These are phyloP conservation scores for Parasitella parasitica DNA, from an alignment of 371 early-diverging fungal genomes.

Conservation along the genomic window DNA sequence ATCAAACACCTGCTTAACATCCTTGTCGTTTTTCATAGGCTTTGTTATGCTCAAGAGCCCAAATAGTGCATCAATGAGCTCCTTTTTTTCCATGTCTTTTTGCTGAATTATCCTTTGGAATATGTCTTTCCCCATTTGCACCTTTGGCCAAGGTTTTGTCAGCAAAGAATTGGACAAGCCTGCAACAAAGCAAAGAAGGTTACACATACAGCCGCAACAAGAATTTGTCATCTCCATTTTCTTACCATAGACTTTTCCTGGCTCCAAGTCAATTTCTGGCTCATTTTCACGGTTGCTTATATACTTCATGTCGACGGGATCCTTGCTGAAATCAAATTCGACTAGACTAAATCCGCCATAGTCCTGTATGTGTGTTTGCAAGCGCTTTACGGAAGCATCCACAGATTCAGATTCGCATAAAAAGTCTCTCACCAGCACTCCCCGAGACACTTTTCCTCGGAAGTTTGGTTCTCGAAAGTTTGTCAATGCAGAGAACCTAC, in stretches of 20 bases:
- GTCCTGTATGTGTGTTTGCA: slow-evolving; percentile 22
- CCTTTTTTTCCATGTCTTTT: slow-evolving; percentile 16
- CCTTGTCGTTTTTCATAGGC: slow-evolving; percentile 11
- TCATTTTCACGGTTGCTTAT: slow-evolving; percentile 43
- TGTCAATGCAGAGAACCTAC: slow-evolving; percentile 57
- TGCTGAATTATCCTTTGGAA: slow-evolving; percentile 34
- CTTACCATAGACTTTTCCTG: slow-evolving; percentile 40
- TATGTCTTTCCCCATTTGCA: slow-evolving; percentile 35
- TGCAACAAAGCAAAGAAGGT: neutral
- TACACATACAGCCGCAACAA: neutral
- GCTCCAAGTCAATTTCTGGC: slow-evolving; percentile 10
- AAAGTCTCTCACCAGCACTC: slow-evolving; percentile 49
- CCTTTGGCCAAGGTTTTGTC: slow-evolving; percentile 53
- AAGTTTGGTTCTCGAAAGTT: slow-evolving; percentile 55
- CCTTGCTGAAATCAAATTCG: slow-evolving; percentile 42
- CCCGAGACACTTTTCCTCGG: slow-evolving; percentile 49
- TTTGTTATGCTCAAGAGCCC: slow-evolving; percentile 40
- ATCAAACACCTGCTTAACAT: slow-evolving; percentile 12
- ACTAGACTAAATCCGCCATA: slow-evolving; percentile 59
- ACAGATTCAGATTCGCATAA: slow-evolving; percentile 19
- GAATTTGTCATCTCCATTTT: neutral
- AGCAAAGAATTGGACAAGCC: slow-evolving; percentile 56
- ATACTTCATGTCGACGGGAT: slow-evolving; percentile 31
- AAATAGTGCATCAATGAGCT: slow-evolving; percentile 47
- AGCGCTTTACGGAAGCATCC: slow-evolving; percentile 22